Evolutionary conservation across 2,329 filamentous ascomycete genomes (phyloP).

Genomic region (Fusarium palustre): DNA sequence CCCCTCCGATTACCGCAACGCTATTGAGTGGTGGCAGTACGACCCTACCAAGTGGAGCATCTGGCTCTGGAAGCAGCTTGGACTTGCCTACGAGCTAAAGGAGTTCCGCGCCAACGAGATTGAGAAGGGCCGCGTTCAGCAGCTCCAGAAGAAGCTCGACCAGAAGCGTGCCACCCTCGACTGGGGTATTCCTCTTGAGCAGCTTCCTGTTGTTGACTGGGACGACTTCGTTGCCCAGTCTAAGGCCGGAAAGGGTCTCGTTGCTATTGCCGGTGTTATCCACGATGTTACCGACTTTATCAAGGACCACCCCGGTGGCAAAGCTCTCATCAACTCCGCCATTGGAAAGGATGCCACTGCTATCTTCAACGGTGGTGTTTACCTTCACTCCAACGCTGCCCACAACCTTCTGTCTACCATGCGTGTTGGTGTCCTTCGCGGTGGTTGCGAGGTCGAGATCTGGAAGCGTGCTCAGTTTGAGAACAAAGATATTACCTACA

Average conservation of each 20-base stretch:
- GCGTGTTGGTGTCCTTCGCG: slow-evolving; percentile 86
- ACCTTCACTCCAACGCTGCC: slow-evolving; percentile 89
- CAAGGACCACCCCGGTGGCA: slow-evolving; percentile 90
- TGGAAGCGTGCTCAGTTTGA: slow-evolving; percentile 89
- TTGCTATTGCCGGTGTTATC: slow-evolving; percentile 85
- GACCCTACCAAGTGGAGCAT: slow-evolving; percentile 93
- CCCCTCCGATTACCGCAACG: slow-evolving; percentile 92
- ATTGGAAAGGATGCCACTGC: slow-evolving; percentile 90
- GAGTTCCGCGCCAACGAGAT: slow-evolving; percentile 93
- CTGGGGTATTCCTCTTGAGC: slow-evolving; percentile 87
- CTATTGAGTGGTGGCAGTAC: slow-evolving; percentile 91
- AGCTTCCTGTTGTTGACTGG: slow-evolving; percentile 87
- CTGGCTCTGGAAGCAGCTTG: slow-evolving; percentile 84
- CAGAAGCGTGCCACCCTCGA: slow-evolving; percentile 85
- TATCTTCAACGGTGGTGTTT: slow-evolving; percentile 92
- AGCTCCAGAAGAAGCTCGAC: slow-evolving; percentile 92
- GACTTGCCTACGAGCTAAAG: slow-evolving; percentile 88
- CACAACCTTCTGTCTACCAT: slow-evolving; percentile 91
- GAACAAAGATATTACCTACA: slow-evolving; percentile 83
- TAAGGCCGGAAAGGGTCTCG: slow-evolving; percentile 79
- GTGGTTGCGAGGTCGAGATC: slow-evolving; percentile 90
- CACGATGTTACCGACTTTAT: slow-evolving; percentile 88
- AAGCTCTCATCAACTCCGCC: slow-evolving; percentile 83
- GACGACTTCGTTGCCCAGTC: slow-evolving; percentile 84
- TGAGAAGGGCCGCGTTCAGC: slow-evolving; percentile 89